phyloP scores from a whole-genome alignment of 108 stramenopile species.

The Cyclotella atomus region DNA sequence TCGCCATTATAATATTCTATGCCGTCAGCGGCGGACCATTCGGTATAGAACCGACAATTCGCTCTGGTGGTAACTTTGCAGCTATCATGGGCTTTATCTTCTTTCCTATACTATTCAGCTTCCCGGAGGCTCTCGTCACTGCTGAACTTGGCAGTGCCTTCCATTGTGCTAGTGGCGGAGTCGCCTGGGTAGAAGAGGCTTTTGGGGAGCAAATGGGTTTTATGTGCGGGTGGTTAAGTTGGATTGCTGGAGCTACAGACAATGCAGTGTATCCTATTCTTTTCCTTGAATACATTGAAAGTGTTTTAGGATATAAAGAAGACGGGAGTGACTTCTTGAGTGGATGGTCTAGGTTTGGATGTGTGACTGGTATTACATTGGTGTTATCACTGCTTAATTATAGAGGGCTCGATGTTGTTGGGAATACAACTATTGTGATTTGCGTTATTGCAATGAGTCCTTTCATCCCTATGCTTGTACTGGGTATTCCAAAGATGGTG shows the following conservation, averaged over 20 bases:
- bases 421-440: conserved; percentile 78
- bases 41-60: conserved; percentile 90
- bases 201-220: conserved; percentile 80
- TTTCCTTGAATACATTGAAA: conserved; percentile 36
- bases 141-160: conserved; percentile 79
- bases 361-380: conserved; percentile 77
- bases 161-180: conserved; percentile 69
- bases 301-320: conserved; percentile 17
- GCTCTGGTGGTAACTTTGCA: conserved; percentile 84
- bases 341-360: conserved; percentile 9
- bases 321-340: not conserved
- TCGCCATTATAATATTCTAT: conserved; percentile 5
- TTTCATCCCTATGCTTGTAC: conserved; percentile 77
- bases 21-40: conserved; percentile 83
- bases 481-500: conserved; percentile 74
- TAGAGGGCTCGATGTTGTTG: conserved; percentile 89
- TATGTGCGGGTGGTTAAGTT: conserved; percentile 86
- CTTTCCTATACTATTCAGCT: conserved; percentile 67
- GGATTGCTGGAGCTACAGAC: conserved; percentile 51
- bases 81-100: conserved; percentile 77
- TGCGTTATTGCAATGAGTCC: conserved; percentile 90
- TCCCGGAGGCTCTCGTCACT: conserved; percentile 81
- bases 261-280: conserved; percentile 44
- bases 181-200: conserved; percentile 82
- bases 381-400: conserved; percentile 84